Evolutionary conservation across 1,284 basidiomycete genomes (phyloP).

Genomic region (Tilletia walkeri): DNA sequence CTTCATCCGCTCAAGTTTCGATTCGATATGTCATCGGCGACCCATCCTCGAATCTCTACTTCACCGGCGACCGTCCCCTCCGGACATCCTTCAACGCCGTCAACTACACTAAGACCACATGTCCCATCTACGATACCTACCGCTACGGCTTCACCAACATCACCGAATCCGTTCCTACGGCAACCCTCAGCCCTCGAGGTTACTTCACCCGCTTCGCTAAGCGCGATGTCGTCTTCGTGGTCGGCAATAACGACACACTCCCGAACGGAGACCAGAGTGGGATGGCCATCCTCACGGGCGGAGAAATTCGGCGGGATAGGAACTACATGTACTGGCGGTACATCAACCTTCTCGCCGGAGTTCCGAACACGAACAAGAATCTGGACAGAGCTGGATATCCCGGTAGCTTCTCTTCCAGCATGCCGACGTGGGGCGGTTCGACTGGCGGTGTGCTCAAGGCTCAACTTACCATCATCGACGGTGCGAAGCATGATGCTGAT

Average conservation of each 20-base stretch:
- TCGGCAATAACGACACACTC: slow-evolving; percentile 42
- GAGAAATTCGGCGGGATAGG: slow-evolving; percentile 41
- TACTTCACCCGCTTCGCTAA: slow-evolving; percentile 44
- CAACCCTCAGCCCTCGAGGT: slow-evolving; percentile 27
- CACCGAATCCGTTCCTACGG: slow-evolving; percentile 31
- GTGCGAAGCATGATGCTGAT: slow-evolving; percentile 42
- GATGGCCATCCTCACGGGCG: slow-evolving; percentile 51
- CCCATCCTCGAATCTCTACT: slow-evolving; percentile 44
- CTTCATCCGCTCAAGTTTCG: slow-evolving; percentile 20
- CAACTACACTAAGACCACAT: slow-evolving; percentile 23
- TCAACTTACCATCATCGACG: slow-evolving; percentile 40
- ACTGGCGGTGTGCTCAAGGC: slow-evolving; percentile 29
- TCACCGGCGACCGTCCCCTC: slow-evolving; percentile 45
- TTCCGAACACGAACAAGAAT: slow-evolving; percentile 21
- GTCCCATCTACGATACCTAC: slow-evolving; percentile 49
- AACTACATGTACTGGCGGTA: slow-evolving; percentile 54
- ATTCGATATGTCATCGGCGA: slow-evolving; percentile 51
- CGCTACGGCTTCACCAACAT: slow-evolving; percentile 51
- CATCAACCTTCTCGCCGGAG: slow-evolving; percentile 43
- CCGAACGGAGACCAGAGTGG: slow-evolving; percentile 48
- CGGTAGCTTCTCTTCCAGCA: not conserved
- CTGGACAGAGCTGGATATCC: slow-evolving; percentile 34
- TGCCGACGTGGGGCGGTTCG: slow-evolving; percentile 45
- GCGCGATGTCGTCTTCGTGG: slow-evolving; percentile 49
- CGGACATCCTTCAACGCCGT: slow-evolving; percentile 31